Evolutionary conservation across 1,284 basidiomycete genomes (phyloP), one percentile per base, ranked within the genome.

Genomic region (Cryptococcus amylolentus): DNA sequence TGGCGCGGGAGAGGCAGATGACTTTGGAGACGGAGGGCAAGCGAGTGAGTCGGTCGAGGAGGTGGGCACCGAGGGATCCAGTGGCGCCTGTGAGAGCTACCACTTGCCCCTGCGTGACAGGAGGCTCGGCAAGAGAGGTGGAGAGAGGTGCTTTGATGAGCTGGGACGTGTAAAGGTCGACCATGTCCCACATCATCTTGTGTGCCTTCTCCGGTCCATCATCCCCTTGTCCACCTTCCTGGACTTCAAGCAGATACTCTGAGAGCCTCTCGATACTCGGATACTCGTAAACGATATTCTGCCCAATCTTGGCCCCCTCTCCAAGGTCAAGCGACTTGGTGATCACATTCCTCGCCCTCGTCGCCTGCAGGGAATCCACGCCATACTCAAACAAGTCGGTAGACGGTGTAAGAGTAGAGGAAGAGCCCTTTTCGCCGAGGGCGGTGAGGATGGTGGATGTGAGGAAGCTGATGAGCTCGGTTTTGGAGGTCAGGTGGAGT

Each of bases 31-130:
- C 79, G 2, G 69, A 53, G 0, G 70, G 57, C 2, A 73, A 71
- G 1, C 70, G 60, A 2, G 81, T 69, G 2, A 85, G 77, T 51
- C 81, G 78, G 31, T 78, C 69, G 18, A 86, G 78, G 12, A 86
- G 77, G 55, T 84, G 81, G 1, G 84, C 83, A 3, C 85, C 85
- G 6, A 86, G 79, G 0, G 82, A 83, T 0, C 85, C 85, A 0
- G 85, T 85, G 0, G 81, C 83, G 5, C 85, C 85, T 0, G 85
- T 86, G 28, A 86, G 74, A 4, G 74, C 62, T 31, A 76, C 60
- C 3, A 67, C 63, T 16, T 72, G 60, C 5, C 54, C 60, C 18
- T 60, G 61, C 43, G 56, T 40, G 28, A 50, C 40, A 7, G 28
- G 20, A 13, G 47, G 52, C 35, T 55, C 46, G 16, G 56, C 41